phyloP scores from a whole-genome alignment of 2,329 filamentous ascomycete species.

The Fusarium pilosicola region DNA sequence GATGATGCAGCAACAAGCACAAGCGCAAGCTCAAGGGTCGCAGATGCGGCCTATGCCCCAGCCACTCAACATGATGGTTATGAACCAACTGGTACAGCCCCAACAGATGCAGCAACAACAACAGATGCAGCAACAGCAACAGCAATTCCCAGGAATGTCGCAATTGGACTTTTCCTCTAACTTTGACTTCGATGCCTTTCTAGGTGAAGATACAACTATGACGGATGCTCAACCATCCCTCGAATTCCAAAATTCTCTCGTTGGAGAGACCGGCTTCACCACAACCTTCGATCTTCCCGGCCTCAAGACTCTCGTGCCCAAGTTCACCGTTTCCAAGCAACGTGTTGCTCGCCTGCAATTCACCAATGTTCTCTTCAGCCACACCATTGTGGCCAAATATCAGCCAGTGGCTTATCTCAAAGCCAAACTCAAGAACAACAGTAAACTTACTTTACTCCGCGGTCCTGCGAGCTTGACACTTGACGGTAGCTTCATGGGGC shows the following conservation, averaged over 20 bases:
- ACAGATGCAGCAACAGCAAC: neutral
- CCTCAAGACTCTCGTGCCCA: constrained; percentile 64
- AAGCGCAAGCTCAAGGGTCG: neutral
- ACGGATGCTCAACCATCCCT: constrained; percentile 45
- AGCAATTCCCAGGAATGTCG: neutral
- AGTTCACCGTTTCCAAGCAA: constrained; percentile 63
- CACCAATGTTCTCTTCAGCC: constrained; percentile 61
- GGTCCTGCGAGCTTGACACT: constrained; percentile 68
- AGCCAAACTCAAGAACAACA: constrained; percentile 65
- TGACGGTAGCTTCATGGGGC: constrained; percentile 71
- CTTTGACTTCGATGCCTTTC: constrained; percentile 34
- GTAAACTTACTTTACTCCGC: constrained; percentile 64
- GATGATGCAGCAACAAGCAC: neutral
- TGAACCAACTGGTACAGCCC: neutral
- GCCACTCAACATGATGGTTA: neutral
- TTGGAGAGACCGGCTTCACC: constrained; percentile 69
- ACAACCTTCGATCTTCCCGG: constrained; percentile 70
- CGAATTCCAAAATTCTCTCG: constrained; percentile 58
- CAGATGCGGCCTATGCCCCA: constrained; percentile 1
- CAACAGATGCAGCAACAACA: neutral
- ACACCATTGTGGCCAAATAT: constrained; percentile 70
- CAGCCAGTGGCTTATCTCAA: constrained; percentile 68
- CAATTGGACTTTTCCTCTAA: neutral
- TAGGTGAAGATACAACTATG: constrained; percentile 47
- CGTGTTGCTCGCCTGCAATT: constrained; percentile 67